Percentiles rank a stretch among this genome's conserved stretches.
Evolutionary conservation across 371 early-diverging fungal species (phyloP).

Genomic region (Lichtheimia ornata): DNA sequence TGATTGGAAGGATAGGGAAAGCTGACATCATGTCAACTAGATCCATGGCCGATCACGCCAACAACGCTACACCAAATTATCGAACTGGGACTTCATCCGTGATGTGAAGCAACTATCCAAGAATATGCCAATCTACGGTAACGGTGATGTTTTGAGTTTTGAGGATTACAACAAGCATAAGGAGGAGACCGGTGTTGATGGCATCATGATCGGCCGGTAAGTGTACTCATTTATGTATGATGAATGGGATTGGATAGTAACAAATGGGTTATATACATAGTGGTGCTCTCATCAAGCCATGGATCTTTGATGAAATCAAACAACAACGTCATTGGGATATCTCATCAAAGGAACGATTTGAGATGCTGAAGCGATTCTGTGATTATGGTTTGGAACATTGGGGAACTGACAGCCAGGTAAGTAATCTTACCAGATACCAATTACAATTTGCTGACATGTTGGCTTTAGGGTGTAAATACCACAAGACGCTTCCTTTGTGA

Average conservation of each 20-base stretch:
- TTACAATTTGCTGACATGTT: background rate
- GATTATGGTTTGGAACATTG: conserved; percentile 92
- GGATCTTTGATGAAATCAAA: conserved; percentile 96
- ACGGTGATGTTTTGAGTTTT: conserved; percentile 90
- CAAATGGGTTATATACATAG: conserved; percentile 6
- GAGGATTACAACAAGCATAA: conserved; percentile 81
- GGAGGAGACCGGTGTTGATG: conserved; percentile 70
- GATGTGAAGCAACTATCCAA: conserved; percentile 50
- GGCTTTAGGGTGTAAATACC: conserved; percentile 70
- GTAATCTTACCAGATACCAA: background rate
- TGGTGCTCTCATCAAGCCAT: conserved; percentile 93
- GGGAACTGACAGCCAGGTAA: conserved; percentile 83
- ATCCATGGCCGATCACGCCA: conserved; percentile 93
- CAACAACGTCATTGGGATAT: conserved; percentile 89
- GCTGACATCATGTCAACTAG: conserved; percentile 13
- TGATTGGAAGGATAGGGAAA: background rate
- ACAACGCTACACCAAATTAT: conserved; percentile 89
- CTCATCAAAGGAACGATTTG: conserved; percentile 87
- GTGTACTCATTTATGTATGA: background rate
- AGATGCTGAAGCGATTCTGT: conserved; percentile 83
- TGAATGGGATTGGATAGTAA: background rate
- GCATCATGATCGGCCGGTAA: conserved; percentile 87
- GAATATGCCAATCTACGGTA: conserved; percentile 68
- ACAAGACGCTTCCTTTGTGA: conserved; percentile 91
- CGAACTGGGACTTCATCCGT: conserved; percentile 92